These are phyloP conservation scores for Botrytis cinerea DNA, from an alignment of 2,329 filamentous ascomycete genomes.

Conservation along the genomic window DNA sequence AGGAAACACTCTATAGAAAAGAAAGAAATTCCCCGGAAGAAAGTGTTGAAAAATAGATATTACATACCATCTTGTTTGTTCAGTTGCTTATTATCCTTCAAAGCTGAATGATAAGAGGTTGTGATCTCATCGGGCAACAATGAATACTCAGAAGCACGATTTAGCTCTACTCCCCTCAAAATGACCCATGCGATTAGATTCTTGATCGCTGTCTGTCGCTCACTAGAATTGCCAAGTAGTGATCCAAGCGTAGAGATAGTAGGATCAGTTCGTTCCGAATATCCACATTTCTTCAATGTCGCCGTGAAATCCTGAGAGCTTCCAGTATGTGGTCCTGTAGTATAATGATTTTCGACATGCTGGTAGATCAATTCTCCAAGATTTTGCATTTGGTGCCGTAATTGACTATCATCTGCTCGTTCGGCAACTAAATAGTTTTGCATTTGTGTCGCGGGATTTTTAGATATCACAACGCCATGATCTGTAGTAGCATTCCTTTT, in stretches of 20 bases:
- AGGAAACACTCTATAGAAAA: not conserved
- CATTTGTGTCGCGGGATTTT: not conserved
- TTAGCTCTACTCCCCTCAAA: not conserved
- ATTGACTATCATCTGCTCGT: conserved; percentile 43
- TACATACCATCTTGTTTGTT: not conserved
- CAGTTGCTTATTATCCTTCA: not conserved
- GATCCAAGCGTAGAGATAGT: not conserved
- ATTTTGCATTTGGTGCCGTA: conserved; percentile 42
- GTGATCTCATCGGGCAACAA: conserved; percentile 16
- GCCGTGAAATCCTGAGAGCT: not conserved
- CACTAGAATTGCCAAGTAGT: conserved; percentile 11
- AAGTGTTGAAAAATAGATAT: not conserved
- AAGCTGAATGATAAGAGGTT: not conserved
- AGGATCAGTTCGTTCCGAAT: conserved; percentile 8
- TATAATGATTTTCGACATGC: conserved; percentile 47
- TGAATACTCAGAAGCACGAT: not conserved
- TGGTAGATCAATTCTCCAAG: conserved; percentile 44
- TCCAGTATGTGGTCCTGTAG: conserved; percentile 26
- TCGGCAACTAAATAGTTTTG: conserved; percentile 44
- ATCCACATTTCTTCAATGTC: not conserved
- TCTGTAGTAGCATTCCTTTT: not conserved
- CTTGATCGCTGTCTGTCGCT: conserved; percentile 13
- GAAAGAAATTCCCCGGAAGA: not conserved
- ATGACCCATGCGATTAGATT: conserved; percentile 14
- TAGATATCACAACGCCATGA: not conserved